Conservation (phyloP, 1,284 basidiomycete genomes). For the Apiotrichum domesticum region DNA sequence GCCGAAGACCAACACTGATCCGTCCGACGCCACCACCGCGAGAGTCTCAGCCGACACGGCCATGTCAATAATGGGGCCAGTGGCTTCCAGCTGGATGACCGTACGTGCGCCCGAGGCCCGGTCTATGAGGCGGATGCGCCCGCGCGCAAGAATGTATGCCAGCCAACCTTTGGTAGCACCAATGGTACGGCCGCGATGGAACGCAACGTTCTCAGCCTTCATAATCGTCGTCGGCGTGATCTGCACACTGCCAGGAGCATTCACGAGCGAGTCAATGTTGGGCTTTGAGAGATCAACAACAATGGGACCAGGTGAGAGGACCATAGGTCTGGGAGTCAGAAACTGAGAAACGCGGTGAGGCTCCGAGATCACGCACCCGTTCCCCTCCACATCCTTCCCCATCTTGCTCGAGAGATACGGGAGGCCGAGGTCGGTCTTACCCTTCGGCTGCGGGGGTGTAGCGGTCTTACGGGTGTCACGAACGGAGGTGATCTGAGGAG, state of each 20-base stretch:
- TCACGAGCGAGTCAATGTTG: conserved; percentile 25
- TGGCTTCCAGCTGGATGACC: conserved; percentile 23
- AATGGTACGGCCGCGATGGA: conserved; percentile 26
- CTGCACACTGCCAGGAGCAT: conserved; percentile 17
- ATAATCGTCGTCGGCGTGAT: conserved; percentile 30
- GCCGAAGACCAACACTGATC: conserved; percentile 25
- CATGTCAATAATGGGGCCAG: conserved; percentile 31
- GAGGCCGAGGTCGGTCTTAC: conserved; percentile 4
- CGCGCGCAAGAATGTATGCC: conserved; percentile 33
- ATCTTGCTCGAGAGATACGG: conserved; percentile 20
- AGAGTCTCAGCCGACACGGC: conserved; percentile 23
- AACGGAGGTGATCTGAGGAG: background rate
- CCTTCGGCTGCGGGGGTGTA: background rate
- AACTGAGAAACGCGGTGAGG: background rate
- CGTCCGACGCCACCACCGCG: conserved; percentile 29
- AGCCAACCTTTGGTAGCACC: conserved; percentile 31
- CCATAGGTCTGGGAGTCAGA: conserved; percentile 8
- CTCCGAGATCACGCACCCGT: conserved; percentile 8
- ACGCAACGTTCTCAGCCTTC: conserved; percentile 22
- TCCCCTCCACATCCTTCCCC: conserved; percentile 14
- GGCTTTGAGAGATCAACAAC: conserved; percentile 32
- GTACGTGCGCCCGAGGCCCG: conserved; percentile 27
- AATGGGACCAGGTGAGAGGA: conserved; percentile 18
- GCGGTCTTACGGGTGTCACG: background rate
- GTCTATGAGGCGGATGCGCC: conserved; percentile 36